Evolutionary conservation across 2,329 filamentous ascomycete genomes (phyloP), one percentile per base, ranked within the genome.

Genomic region (Thelonectria rubi): DNA sequence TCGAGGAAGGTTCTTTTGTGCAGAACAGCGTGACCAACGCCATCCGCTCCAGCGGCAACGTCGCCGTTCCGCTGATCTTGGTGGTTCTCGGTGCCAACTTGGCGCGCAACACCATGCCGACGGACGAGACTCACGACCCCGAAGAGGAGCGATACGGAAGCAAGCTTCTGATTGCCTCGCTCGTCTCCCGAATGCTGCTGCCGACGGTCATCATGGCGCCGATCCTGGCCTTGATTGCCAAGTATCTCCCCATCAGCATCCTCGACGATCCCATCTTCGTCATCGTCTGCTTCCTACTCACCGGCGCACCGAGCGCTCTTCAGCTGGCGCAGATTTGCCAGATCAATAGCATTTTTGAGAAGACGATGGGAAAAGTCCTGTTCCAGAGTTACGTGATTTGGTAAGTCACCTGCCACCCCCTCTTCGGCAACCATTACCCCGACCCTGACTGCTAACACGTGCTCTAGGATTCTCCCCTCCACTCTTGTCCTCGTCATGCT

Each of bases 261-360:
- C 82, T 99, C 34, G 95, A 96, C 75, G 95, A 99, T 74, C 95
- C 95, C 10, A 99, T 99, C 72, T 99, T 99, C 77, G 89, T 99
- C 69, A 92, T 99, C 69, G 95, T 99, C 37, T 97, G 94, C 79
- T 99, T 98, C 84, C 83, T 99, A 66, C 90, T 99, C 68, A 94
- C 93, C 0, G 95, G 95, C 37, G 95, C 95, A 3, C 95, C 95
- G 6, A 96, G 91, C 65, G 95, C 95, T 24, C 83, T 99, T 66
- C 95, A 99, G 79, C 81, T 99, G 73, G 94, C 95, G 7, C 95
- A 99, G 80, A 99, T 99, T 63, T 99, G 95, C 80, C 95, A 98
- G 83, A 91, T 98, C 80, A 99, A 99, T 78, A 91, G 91, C 65
- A 95, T 99, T 10, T 99, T 93, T 77, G 94, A 98, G 82, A 88